A percentile compares a stretch with the other conserved stretches of the same genome.
Conservation (phyloP, 2,329 filamentous ascomycete species). For the Teratosphaeria viscida region DNA sequence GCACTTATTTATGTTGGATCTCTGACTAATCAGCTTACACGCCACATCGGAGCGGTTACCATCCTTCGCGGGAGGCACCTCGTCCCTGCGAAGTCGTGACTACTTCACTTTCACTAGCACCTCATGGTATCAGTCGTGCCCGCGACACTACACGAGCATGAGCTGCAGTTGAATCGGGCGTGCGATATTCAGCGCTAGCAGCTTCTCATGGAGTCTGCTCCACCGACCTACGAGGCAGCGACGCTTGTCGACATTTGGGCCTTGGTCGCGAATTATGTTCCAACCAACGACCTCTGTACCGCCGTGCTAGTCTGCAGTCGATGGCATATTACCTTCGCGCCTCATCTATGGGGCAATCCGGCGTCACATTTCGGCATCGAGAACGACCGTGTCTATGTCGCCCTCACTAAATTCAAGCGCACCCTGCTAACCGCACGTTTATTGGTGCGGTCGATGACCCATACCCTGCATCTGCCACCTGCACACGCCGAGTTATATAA, state of each 20-base stretch:
- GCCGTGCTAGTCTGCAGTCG: slow-evolving; percentile 45
- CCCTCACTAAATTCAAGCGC: slow-evolving; percentile 49
- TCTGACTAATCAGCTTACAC: background rate
- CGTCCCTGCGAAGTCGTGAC: background rate
- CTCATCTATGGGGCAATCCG: slow-evolving; percentile 52
- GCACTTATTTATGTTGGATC: background rate
- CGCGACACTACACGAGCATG: background rate
- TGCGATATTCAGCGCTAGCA: background rate
- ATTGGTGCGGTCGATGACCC: slow-evolving; percentile 45
- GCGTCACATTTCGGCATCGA: slow-evolving; percentile 51
- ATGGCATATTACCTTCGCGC: slow-evolving; percentile 50
- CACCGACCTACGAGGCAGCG: slow-evolving; percentile 50
- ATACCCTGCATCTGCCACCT: slow-evolving; percentile 51
- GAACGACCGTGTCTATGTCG: slow-evolving; percentile 52
- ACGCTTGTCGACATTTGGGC: slow-evolving; percentile 45
- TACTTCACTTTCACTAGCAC: background rate
- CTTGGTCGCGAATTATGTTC: slow-evolving; percentile 46
- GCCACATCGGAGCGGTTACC: background rate
- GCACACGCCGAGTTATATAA: slow-evolving; percentile 52
- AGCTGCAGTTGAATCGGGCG: background rate
- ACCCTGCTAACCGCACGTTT: slow-evolving; percentile 44
- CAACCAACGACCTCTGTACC: slow-evolving; percentile 46
- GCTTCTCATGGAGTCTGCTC: slow-evolving; percentile 43
- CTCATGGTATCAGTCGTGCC: background rate
- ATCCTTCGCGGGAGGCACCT: background rate